Evolutionary conservation across 1,284 basidiomycete genomes (phyloP), one percentile per base, ranked within the genome.

Genomic region (Wallemia mellicola): DNA sequence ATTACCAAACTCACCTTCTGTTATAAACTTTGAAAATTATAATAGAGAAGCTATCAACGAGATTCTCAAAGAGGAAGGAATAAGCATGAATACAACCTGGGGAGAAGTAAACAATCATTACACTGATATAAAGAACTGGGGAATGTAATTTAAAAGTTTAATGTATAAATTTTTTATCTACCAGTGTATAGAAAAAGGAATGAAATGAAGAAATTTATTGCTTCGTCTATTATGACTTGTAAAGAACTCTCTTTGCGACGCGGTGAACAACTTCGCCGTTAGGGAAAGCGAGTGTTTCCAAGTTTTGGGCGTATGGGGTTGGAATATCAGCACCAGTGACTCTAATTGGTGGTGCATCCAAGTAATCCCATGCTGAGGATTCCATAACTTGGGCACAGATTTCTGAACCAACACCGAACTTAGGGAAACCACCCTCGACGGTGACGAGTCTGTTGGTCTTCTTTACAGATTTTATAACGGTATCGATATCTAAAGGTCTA

Each of bases 391-490:
- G 87, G 17, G 92, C 91, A 66, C 86, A 87, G 67, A 99, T 94
- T 73, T 99, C 94, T 66, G 86, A 89, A 64, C 92, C 92, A 60
- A 99, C 89, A 74, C 94, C 88, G 71, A 96, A 98, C 58, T 79
- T 82, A 57, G 94, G 94, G 86, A 95, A 99, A 60, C 94, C 94
- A 73, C 89, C 89, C 74, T 99, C 94, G 61, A 91, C 89, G 60
- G 86, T 87, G 62, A 98, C 76, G 62, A 98, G 77, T 64, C 87
- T 77, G 75, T 92, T 94, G 56, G 94, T 99, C 79, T 98, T 98
- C 79, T 95, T 96, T 66, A 98, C 86, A 26, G 86, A 91, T 66
- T 79, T 77, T 71, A 85, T 85, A 71, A 98, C 94, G 59, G 89
- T 92, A 64, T 94, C 86, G 67, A 96, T 92, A 71, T 98, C 94